Conservation (phyloP, 768 basidiomycete species). For the Chiua virens region DNA sequence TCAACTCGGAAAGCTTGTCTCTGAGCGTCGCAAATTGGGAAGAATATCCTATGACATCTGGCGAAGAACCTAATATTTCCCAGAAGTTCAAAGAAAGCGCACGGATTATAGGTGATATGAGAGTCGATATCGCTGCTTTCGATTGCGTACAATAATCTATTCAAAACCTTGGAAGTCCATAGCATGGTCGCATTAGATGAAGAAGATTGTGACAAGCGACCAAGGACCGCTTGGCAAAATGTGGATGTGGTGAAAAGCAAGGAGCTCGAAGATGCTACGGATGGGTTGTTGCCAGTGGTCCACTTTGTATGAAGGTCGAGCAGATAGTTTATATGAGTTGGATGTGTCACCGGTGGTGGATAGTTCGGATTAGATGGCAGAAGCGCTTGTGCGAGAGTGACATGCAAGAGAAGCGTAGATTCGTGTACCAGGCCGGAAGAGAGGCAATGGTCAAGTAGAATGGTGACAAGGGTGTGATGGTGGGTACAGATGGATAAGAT, state of each 20-base stretch:
- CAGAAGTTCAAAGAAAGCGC: conserved; percentile 27
- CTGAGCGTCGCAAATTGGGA: conserved; percentile 7
- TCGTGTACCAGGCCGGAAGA: conserved; percentile 43
- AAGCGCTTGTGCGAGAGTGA: conserved; percentile 42
- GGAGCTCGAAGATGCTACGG: not conserved
- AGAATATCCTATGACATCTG: not conserved
- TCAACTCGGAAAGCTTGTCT: conserved; percentile 19
- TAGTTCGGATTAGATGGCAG: conserved; percentile 21
- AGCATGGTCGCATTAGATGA: conserved; percentile 34
- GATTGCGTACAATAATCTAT: conserved; percentile 35
- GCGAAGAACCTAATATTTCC: not conserved
- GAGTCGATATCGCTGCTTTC: conserved; percentile 32
- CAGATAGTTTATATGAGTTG: conserved; percentile 48
- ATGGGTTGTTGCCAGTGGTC: conserved; percentile 18
- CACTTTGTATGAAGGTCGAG: conserved; percentile 44
- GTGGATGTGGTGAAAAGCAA: conserved; percentile 26
- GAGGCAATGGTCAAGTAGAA: conserved; percentile 52
- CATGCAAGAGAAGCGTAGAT: conserved; percentile 42
- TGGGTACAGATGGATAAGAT: conserved; percentile 45
- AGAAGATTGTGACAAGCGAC: conserved; percentile 18
- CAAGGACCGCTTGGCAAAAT: conserved; percentile 25
- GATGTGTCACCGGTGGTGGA: conserved; percentile 39
- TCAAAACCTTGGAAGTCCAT: conserved; percentile 46
- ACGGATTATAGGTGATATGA: conserved; percentile 32
- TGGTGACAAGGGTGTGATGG: conserved; percentile 48